Evolutionary conservation across 495 filamentous ascomycete genomes (phyloP).

Genomic region (Aspergillus bertholletiae): DNA sequence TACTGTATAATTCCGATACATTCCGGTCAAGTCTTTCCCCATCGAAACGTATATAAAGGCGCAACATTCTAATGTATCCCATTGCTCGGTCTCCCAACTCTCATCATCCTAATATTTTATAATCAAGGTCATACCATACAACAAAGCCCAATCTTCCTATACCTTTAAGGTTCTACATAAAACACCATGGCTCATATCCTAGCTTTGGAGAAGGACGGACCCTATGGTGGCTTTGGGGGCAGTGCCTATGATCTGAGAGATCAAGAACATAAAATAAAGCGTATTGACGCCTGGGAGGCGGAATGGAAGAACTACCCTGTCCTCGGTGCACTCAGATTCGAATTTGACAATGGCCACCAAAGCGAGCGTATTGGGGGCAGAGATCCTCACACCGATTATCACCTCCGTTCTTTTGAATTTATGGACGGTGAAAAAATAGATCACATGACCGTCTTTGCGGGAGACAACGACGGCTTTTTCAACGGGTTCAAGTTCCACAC

Average conservation of each 20-base stretch:
- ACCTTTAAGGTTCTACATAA: no score
- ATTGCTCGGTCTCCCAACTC: no score
- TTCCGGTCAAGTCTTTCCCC: no score
- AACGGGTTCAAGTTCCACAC: not conserved
- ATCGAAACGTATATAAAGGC: no score
- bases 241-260: not conserved
- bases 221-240: not conserved
- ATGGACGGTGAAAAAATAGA: no score
- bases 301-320: not conserved
- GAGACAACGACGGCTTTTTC: not conserved
- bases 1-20: no score
- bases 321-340: not conserved
- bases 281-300: not conserved
- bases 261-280: not conserved
- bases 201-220: not conserved
- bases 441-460: not conserved
- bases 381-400: no score
- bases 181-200: not conserved
- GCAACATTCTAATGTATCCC: no score
- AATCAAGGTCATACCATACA: no score
- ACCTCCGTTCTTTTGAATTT: no score
- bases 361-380: not conserved
- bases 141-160: no score
- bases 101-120: no score
- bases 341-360: not conserved